Evolutionary conservation across 2,329 filamentous ascomycete genomes (phyloP).

Genomic region (Hymenoscyphus fraxineus): DNA sequence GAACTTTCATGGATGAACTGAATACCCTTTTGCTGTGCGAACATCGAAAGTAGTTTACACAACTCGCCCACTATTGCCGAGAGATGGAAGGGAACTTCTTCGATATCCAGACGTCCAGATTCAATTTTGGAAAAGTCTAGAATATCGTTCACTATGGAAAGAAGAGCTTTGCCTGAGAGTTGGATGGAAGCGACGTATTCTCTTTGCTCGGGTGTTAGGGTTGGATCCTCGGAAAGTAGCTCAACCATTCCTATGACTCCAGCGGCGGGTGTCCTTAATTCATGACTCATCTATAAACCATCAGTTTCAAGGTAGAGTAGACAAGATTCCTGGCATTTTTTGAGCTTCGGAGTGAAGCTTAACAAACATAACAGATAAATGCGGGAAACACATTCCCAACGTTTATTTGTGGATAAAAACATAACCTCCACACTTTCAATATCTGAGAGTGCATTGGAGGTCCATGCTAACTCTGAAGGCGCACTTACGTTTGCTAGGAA

Average conservation of each 20-base stretch:
- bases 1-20: constrained; percentile 59
- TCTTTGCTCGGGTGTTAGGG: constrained; percentile 21
- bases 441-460: background rate
- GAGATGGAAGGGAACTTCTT: constrained; percentile 64
- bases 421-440: background rate
- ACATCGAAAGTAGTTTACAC: constrained; percentile 68
- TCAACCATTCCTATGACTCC: constrained; percentile 31
- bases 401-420: background rate
- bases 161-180: constrained; percentile 25
- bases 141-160: constrained; percentile 64
- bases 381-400: background rate
- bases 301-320: background rate
- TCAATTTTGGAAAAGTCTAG: constrained; percentile 72
- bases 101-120: constrained; percentile 67
- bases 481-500: constrained; percentile 28
- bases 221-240: constrained; percentile 25
- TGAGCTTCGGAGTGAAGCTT: too few relatives aligned
- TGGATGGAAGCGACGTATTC: constrained; percentile 28
- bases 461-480: background rate
- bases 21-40: constrained; percentile 45
- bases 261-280: constrained; percentile 29
- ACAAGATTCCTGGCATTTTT: too few relatives aligned
- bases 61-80: constrained; percentile 37
- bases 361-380: too few relatives aligned
- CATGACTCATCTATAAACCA: constrained; percentile 26